phyloP scores from a whole-genome alignment of 768 basidiomycete species.

The Phylloporus rhodoxanthus region DNA sequence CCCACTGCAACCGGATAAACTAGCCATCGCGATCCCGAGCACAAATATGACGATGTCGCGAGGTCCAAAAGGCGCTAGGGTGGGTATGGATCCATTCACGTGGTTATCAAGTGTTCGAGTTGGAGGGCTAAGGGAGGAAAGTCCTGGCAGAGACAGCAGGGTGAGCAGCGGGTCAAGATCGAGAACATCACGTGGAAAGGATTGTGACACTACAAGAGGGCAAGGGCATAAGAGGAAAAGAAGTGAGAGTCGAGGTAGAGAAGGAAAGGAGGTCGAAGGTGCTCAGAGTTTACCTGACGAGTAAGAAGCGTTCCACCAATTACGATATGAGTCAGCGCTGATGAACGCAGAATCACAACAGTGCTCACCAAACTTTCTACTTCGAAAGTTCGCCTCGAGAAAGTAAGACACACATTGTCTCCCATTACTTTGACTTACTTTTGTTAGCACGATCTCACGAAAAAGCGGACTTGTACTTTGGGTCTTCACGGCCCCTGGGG shows the following conservation, averaged over 20 bases:
- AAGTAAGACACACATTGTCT: conserved; percentile 40
- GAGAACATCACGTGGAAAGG: conserved; percentile 26
- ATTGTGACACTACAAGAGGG: conserved; percentile 5
- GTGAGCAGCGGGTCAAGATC: conserved; percentile 41
- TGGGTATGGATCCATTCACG: conserved; percentile 65
- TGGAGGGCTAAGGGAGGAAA: conserved; percentile 49
- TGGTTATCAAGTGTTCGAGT: conserved; percentile 75
- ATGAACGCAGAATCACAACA: conserved; percentile 53
- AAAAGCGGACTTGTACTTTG: conserved; percentile 76
- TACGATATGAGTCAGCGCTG: not conserved
- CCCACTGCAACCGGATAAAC: conserved; percentile 12
- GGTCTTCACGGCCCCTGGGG: conserved; percentile 91
- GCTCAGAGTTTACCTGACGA: conserved; percentile 64
- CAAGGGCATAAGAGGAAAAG: conserved; percentile 31
- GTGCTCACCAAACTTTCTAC: conserved; percentile 61
- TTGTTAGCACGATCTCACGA: conserved; percentile 56
- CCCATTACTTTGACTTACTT: conserved; percentile 1
- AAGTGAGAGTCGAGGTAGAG: conserved; percentile 41
- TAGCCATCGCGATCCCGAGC: conserved; percentile 21
- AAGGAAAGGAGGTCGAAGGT: conserved; percentile 31
- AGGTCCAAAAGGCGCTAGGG: conserved; percentile 41
- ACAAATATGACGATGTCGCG: conserved; percentile 41
- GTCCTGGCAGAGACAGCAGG: conserved; percentile 49
- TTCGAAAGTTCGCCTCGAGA: conserved; percentile 79
- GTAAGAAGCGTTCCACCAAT: conserved; percentile 35